Conservation (phyloP, 192 early-diverging fungal genomes). For the Rhizoclosmatium globosum region DNA sequence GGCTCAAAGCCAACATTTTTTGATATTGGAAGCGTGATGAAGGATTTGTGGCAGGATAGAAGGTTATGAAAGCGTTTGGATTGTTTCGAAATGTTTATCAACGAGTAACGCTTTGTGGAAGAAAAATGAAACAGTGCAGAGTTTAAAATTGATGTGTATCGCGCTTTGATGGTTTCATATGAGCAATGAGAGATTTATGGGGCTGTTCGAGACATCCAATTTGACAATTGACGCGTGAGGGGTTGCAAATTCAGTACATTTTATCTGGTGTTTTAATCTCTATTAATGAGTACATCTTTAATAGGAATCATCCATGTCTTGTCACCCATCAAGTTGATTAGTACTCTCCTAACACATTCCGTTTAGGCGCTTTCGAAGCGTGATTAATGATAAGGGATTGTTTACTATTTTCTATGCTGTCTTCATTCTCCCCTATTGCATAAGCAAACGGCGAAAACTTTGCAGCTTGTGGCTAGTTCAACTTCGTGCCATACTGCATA, state of each 20-base stretch:
- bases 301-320: neutral
- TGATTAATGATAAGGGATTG: too few relatives aligned
- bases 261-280: neutral
- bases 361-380: too few relatives aligned
- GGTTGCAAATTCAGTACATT: neutral
- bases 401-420: too few relatives aligned
- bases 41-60: constrained; percentile 21
- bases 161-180: constrained; percentile 3
- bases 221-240: neutral
- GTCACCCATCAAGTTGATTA: too few relatives aligned
- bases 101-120: neutral
- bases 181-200: neutral
- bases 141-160: neutral
- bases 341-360: too few relatives aligned
- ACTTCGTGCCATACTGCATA: too few relatives aligned
- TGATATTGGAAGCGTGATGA: constrained; percentile 17
- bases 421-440: too few relatives aligned
- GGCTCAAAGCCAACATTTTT: neutral
- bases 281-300: neutral
- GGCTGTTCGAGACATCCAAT: neutral
- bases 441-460: too few relatives aligned
- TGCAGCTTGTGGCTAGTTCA: too few relatives aligned
- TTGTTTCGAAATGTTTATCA: neutral
- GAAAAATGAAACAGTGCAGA: neutral
- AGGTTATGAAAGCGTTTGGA: constrained; percentile 26